Evolutionary conservation across 305 asterid species (phyloP).

Genomic region (Vinca major): DNA sequence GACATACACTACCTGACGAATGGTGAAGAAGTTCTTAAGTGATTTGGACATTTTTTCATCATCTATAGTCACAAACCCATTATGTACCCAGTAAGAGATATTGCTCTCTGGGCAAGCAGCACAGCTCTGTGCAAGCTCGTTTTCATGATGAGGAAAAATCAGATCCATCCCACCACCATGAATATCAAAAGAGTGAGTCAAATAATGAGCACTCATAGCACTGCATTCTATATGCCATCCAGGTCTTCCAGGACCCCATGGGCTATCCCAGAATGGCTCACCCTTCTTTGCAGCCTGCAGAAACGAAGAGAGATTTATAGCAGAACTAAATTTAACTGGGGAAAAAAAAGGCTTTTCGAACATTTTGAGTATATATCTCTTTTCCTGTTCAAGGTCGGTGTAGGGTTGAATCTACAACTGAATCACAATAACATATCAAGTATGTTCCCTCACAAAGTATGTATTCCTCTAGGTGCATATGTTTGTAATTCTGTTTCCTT

Average conservation of each 20-base stretch:
- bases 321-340: neutral
- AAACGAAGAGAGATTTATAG: conserved; percentile 6
- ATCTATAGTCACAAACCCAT: conserved; percentile 68
- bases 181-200: conserved; percentile 67
- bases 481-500: neutral
- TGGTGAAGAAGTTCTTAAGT: conserved; percentile 68
- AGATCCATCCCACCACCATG: conserved; percentile 97
- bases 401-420: neutral
- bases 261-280: conserved; percentile 83
- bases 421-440: conserved; percentile 1
- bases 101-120: conserved; percentile 80
- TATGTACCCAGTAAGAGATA: conserved; percentile 68
- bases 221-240: conserved; percentile 96
- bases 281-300: conserved; percentile 77
- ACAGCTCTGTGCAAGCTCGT: conserved; percentile 85
- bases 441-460: neutral
- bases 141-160: conserved; percentile 87
- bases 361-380: neutral
- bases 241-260: conserved; percentile 93
- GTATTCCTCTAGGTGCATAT: neutral
- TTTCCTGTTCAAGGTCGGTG: too few species aligned
- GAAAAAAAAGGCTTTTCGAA: neutral
- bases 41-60: conserved; percentile 91
- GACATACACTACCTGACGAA: conserved; percentile 51
- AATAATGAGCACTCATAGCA: conserved; percentile 85